A percentile compares a stretch with the other conserved stretches of the same genome.
These are phyloP conservation scores for Yamadazyma tumulicola DNA, from an alignment of 805 yeast species.

Conservation along the genomic window DNA sequence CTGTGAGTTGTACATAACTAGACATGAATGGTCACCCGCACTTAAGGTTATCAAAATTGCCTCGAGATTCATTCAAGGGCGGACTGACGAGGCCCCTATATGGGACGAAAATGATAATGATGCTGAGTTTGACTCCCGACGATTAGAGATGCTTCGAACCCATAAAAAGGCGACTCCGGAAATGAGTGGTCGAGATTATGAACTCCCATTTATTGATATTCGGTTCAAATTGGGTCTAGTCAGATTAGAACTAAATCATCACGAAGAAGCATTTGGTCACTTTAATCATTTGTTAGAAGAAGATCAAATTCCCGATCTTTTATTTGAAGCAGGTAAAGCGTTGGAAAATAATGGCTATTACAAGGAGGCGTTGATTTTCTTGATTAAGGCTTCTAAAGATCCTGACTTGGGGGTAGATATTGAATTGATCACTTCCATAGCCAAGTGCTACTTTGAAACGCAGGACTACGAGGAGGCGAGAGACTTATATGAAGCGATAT, in stretches of 20 bases:
- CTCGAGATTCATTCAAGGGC: slow-evolving; percentile 77
- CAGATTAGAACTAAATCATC: slow-evolving; percentile 60
- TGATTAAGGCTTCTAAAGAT: slow-evolving; percentile 48
- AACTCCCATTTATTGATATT: slow-evolving; percentile 84
- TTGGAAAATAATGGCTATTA: slow-evolving; percentile 66
- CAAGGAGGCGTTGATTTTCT: slow-evolving; percentile 72
- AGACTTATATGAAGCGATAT: slow-evolving; percentile 50
- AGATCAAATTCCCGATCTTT: slow-evolving; percentile 69
- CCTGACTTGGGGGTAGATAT: slow-evolving; percentile 15
- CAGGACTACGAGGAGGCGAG: slow-evolving; percentile 68
- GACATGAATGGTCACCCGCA: slow-evolving; percentile 61
- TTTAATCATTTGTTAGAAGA: slow-evolving; percentile 56
- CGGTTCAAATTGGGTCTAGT: slow-evolving; percentile 75
- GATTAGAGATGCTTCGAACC: slow-evolving; percentile 37
- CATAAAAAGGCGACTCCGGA: slow-evolving; percentile 19
- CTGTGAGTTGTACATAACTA: slow-evolving; percentile 72
- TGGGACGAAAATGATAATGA: slow-evolving; percentile 71
- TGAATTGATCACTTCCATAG: slow-evolving; percentile 59
- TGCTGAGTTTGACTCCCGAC: slow-evolving; percentile 76
- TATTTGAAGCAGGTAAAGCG: slow-evolving; percentile 69
- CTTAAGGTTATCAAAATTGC: slow-evolving; percentile 63
- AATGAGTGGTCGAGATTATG: slow-evolving; percentile 20
- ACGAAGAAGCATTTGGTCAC: slow-evolving; percentile 71
- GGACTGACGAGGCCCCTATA: slow-evolving; percentile 54
- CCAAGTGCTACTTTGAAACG: slow-evolving; percentile 71